Percentiles rank a stretch among this genome's conserved stretches.
phyloP scores from a whole-genome alignment of 2,329 filamentous ascomycete species.

The Hortaea werneckii region DNA sequence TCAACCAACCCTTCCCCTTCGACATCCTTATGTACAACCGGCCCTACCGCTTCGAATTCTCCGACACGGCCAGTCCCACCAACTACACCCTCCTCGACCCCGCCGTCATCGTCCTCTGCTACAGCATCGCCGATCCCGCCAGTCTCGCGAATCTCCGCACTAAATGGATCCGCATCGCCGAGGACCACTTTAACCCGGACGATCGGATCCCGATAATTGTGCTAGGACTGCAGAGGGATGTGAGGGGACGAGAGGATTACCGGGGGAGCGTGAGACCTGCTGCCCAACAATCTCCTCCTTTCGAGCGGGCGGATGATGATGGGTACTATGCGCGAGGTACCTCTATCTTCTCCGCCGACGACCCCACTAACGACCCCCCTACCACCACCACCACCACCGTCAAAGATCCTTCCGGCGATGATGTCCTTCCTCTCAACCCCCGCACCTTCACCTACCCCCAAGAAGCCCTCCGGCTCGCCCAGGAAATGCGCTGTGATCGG shows the following conservation, averaged over 20 bases:
- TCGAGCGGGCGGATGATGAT: too few species aligned
- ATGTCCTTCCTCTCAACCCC: too few species aligned
- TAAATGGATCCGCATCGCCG: conserved; percentile 35
- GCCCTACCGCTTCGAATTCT: conserved; percentile 45
- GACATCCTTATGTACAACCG: conserved; percentile 48
- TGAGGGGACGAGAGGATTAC: conserved; percentile 37
- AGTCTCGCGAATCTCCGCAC: conserved; percentile 39
- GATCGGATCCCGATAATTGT: conserved; percentile 47
- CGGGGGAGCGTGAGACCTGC: conserved; percentile 13
- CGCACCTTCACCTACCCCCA: conserved; percentile 41
- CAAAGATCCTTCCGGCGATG: too few species aligned
- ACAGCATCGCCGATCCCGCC: conserved; percentile 44
- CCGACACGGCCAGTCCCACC: conserved; percentile 47
- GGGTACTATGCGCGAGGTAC: too few species aligned
- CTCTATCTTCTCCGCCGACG: too few species aligned
- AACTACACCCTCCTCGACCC: conserved; percentile 47
- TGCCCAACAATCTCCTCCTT: too few species aligned
- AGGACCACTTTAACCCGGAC: conserved; percentile 43
- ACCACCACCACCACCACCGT: too few species aligned
- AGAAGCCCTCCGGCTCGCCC: conserved; percentile 40
- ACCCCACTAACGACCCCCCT: too few species aligned
- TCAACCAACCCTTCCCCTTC: conserved; percentile 50
- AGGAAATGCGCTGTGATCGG: conserved; percentile 50
- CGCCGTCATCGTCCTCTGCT: conserved; percentile 48
- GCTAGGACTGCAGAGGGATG: conserved; percentile 49